These are phyloP conservation scores for Helotiales sp. DNA, from an alignment of 2,329 filamentous ascomycete genomes.

Conservation along the genomic window DNA sequence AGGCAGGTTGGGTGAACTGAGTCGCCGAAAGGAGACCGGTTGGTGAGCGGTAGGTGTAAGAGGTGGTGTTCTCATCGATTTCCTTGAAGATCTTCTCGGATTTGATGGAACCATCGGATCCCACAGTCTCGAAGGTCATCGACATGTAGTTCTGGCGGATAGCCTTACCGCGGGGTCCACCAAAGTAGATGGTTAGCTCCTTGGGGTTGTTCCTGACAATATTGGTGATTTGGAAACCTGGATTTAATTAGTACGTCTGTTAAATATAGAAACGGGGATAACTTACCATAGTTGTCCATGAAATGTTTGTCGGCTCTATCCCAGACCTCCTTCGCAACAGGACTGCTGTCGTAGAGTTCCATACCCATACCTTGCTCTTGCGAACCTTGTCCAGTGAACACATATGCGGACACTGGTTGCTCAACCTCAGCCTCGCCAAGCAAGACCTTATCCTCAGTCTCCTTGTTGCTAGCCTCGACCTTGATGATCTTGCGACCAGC, in stretches of 20 bases:
- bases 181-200: constrained; percentile 97
- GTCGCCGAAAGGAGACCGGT: constrained; percentile 94
- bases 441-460: constrained; percentile 94
- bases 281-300: constrained; percentile 93
- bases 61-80: constrained; percentile 87
- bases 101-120: constrained; percentile 87
- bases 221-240: constrained; percentile 93
- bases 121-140: constrained; percentile 99
- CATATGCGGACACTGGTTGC: constrained; percentile 93
- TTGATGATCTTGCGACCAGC: constrained; percentile 99
- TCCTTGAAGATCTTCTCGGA: constrained; percentile 99
- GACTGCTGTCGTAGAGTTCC: constrained; percentile 93
- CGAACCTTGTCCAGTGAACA: constrained; percentile 97
- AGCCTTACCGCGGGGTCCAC: constrained; percentile 92
- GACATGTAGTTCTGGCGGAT: constrained; percentile 99
- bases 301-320: constrained; percentile 97
- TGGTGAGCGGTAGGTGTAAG: constrained; percentile 95
- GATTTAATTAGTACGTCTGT: constrained; percentile 26
- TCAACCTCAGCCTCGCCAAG: constrained; percentile 96
- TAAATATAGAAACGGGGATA: constrained; percentile 2
- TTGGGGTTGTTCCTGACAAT: constrained; percentile 99
- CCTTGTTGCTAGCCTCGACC: constrained; percentile 92
- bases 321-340: constrained; percentile 96
- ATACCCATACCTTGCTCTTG: constrained; percentile 99
- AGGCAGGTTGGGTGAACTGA: constrained; percentile 95